Base-by-base conservation (phyloP, 2,329 filamentous ascomycete species). In the Aspergillus aculeatinus region DNA sequence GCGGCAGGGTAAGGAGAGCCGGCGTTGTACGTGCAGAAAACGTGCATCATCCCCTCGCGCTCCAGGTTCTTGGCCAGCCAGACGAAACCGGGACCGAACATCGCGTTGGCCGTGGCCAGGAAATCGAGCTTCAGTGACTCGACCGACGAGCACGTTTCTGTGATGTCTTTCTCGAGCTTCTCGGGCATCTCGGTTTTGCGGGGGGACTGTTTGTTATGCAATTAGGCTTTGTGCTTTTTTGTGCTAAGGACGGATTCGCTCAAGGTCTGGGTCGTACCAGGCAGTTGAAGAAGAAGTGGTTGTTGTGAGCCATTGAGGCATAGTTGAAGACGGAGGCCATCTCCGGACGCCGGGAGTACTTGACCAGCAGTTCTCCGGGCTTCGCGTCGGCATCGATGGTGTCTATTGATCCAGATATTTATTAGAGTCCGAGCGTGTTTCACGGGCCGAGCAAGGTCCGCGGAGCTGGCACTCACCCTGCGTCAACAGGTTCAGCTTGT, bases 1-100 rank as follows among this genome's bases (percentile, higher is more conserved):
- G 93, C 94, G 63, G 86, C 88, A 3, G 90, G 86, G 77, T 94
- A 95, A 4, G 95, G 95, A 7, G 90, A 91, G 60, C 95, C 95
- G 60, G 94, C 93, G 62, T 93, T 86, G 81, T 98, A 99, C 59
- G 95, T 99, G 68, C 87, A 84, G 60, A 99, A 83, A 71, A 99
- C 85, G 70, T 88, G 87, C 70, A 81, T 76, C 56, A 77, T 83
- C 33, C 80, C 76, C 25, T 81, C 72, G 59, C 75, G 73, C 56
- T 79, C 77, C 21, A 75, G 71, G 65, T 74, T 73, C 77, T 86
- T 86, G 71, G 97, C 90, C 63, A 99, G 88, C 95, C 95, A 99
- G 73, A 98, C 90, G 79, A 96, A 98, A 65, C 95, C 95, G 0
- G 94, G 93, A 57, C 94, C 95, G 80, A 99, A 98, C 92, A 98